Base-by-base conservation (phyloP, 2,329 filamentous ascomycete genomes). In the Penicillium frequentans region DNA sequence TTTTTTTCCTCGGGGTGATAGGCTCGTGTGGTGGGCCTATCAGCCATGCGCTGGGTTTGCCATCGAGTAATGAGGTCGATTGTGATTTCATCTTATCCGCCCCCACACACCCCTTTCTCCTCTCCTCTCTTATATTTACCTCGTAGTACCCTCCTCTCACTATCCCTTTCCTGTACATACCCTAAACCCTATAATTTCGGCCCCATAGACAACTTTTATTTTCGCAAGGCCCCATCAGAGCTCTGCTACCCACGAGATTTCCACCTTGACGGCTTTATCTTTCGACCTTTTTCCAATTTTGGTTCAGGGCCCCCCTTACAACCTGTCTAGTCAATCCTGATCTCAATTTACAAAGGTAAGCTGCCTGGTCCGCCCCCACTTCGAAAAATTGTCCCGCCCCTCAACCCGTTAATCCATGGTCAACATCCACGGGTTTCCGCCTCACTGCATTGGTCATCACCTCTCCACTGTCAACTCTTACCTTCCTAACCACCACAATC, bases 11-110 rank as follows among this genome's bases (percentile, higher is more conserved):
- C 16, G 45, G 45, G 56, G 52, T n/a, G 33, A 45, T 35, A 54
- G 39, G 37, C 57, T 47, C 13, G 19, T 42, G 26, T 26, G 19
- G 16, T 56, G 48, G 39, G 23, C 55, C 62, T 54, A 56, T 64
- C 60, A 64, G 45, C 46, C 24, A 8, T 13, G n/a, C 8, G 11
- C 19, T 49, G 27, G 33, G 44, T 46, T 63, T 63, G 54, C 55
- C 59, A 49, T 60, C 48, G 31, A 29, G 33, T 35, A 26, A 29
- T 42, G 35, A 42, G 23, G 24, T 29, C 55, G 26, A 35, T 52
- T 48, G 33, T 60, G 60, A 59, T 64, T 60, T 62, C 64, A 58
- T 63, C 56, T 26, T 16, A 21, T 49, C 21, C 21, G 31, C 31
- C 33, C 35, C 8, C 19, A 26, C 31, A 23, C 21, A 24, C 33